These are phyloP conservation scores for Ogataea polymorpha DNA, from an alignment of 805 yeast genomes.

Conservation along the genomic window DNA sequence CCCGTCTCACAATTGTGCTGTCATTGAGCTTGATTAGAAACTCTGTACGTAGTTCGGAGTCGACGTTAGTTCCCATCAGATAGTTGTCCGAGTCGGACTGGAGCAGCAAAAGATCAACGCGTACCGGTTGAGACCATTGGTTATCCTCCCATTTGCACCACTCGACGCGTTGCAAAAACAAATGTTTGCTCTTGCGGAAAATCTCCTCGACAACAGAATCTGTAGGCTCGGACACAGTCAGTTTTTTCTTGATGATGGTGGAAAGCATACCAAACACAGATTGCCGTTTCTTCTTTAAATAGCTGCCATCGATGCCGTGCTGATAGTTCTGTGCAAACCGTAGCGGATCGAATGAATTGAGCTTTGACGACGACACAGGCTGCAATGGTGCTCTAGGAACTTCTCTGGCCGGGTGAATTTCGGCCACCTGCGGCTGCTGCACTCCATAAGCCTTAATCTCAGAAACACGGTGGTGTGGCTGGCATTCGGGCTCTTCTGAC, in stretches of 20 bases:
- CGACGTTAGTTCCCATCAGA: conserved; percentile 16
- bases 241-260: conserved; percentile 9
- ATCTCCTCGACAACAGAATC: conserved; percentile 8
- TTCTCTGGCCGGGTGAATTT: background rate
- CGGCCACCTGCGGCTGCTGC: too few relatives aligned
- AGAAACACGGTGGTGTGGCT: background rate
- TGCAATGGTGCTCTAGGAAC: background rate
- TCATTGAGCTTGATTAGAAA: conserved; percentile 18
- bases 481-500: background rate
- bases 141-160: conserved; percentile 26
- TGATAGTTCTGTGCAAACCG: conserved; percentile 22
- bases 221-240: background rate
- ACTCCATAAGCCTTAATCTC: conserved; percentile 1
- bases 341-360: conserved; percentile 19
- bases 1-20: conserved; percentile 16
- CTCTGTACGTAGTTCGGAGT: conserved; percentile 12
- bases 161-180: conserved; percentile 23
- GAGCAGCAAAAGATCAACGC: conserved; percentile 18
- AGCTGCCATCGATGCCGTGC: conserved; percentile 18
- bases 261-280: conserved; percentile 30
- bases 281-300: conserved; percentile 16
- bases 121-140: conserved; percentile 26
- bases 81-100: conserved; percentile 13
- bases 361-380: conserved; percentile 1
- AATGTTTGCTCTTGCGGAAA: conserved; percentile 11